phyloP scores from a whole-genome alignment of 345 rosid species.

The Moringa oleifera region DNA sequence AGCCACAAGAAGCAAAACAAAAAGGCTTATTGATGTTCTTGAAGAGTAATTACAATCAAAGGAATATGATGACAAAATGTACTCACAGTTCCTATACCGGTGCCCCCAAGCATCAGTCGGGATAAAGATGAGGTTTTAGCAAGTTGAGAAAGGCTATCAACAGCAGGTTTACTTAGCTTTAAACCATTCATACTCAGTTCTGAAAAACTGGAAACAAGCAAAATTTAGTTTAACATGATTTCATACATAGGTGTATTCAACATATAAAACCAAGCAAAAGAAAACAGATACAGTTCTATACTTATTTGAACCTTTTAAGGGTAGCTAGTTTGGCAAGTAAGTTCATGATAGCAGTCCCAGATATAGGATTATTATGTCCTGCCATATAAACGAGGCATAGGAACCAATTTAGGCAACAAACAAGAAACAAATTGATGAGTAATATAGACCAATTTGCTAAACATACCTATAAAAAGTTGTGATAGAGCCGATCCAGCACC shows the following conservation, averaged over 20 bases:
- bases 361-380: slow-evolving; percentile 69
- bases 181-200: slow-evolving; percentile 76
- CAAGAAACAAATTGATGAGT: slow-evolving; percentile 4
- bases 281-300: slow-evolving; percentile 3
- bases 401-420: slow-evolving; percentile 10
- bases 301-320: slow-evolving; percentile 48
- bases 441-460: slow-evolving; percentile 10
- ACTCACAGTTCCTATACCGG: slow-evolving; percentile 76
- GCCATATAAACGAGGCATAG: slow-evolving; percentile 17
- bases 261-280: background rate
- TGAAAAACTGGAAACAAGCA: slow-evolving; percentile 48
- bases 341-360: slow-evolving; percentile 54
- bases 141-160: slow-evolving; percentile 64
- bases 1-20: slow-evolving; percentile 11
- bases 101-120: slow-evolving; percentile 66
- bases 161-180: slow-evolving; percentile 62
- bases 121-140: slow-evolving; percentile 57
- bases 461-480: slow-evolving; percentile 71
- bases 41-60: background rate
- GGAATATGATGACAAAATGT: slow-evolving; percentile 1
- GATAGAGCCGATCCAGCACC: slow-evolving; percentile 51
- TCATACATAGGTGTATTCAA: slow-evolving; percentile 7
- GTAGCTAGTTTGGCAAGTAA: slow-evolving; percentile 58
- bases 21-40: background rate
- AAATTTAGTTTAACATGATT: slow-evolving; percentile 3